phyloP scores from a whole-genome alignment of 2,329 filamentous ascomycete genomes.

The Annulohypoxylon truncatum region DNA sequence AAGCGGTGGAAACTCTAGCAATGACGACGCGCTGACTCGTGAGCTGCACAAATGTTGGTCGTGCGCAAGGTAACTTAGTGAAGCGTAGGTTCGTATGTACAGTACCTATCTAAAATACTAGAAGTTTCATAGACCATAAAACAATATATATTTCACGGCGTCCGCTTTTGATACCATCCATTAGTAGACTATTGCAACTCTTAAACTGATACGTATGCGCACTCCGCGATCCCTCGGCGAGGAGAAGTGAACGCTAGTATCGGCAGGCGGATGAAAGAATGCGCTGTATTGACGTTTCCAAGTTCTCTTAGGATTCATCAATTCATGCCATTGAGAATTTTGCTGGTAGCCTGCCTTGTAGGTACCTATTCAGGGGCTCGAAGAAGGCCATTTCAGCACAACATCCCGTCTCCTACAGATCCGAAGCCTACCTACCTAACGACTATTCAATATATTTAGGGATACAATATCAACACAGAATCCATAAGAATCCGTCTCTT shows the following conservation, averaged over 20 bases:
- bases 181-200: neutral
- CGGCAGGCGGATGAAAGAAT: neutral
- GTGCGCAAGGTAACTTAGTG: too few species aligned
- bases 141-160: too few species aligned
- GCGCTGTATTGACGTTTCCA: too few species aligned
- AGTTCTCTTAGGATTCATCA: neutral
- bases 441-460: too few species aligned
- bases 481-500: neutral
- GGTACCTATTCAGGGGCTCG: neutral
- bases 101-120: too few species aligned
- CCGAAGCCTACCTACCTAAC: neutral
- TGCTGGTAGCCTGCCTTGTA: neutral
- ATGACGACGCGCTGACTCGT: too few species aligned
- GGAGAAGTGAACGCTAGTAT: neutral
- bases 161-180: too few species aligned
- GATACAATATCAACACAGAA: neutral
- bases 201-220: neutral
- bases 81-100: too few species aligned
- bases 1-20: too few species aligned
- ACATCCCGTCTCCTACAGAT: neutral
- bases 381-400: neutral
- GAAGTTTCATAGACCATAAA: too few species aligned
- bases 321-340: neutral
- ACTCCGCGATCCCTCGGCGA: neutral
- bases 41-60: too few species aligned